Conservation (phyloP, 495 filamentous ascomycete genomes). For the Recurvomyces mirabilis region DNA sequence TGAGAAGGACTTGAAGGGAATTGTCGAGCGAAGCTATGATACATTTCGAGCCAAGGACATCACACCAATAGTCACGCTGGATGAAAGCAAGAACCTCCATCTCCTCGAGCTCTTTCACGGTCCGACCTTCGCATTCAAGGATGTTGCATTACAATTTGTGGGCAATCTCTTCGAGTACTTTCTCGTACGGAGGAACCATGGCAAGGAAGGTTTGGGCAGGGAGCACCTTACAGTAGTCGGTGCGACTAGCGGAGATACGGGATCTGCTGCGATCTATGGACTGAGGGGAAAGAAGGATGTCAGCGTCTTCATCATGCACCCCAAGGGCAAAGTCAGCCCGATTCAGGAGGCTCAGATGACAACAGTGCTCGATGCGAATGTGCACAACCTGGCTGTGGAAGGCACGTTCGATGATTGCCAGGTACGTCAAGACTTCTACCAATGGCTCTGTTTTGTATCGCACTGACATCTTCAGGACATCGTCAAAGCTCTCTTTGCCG, state of each 20-base stretch:
- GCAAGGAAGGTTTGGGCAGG: constrained; percentile 55
- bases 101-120: constrained; percentile 94
- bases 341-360: constrained; percentile 96
- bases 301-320: constrained; percentile 78
- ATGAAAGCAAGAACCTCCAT: constrained; percentile 56
- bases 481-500: constrained; percentile 83
- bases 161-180: constrained; percentile 97
- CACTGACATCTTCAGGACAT: constrained; percentile 67
- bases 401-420: constrained; percentile 96
- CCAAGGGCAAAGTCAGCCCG: constrained; percentile 69
- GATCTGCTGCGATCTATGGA: constrained; percentile 93
- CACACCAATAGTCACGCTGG: constrained; percentile 59
- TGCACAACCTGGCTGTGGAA: constrained; percentile 74
- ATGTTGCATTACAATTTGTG: constrained; percentile 78
- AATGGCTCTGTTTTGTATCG: too few species aligned
- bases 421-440: too few species aligned
- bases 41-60: constrained; percentile 70
- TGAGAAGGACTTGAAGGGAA: constrained; percentile 59
- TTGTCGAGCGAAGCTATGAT: constrained; percentile 69
- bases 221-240: constrained; percentile 85
- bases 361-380: constrained; percentile 72
- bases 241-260: constrained; percentile 89
- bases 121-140: constrained; percentile 93
- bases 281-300: constrained; percentile 94
- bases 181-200: constrained; percentile 66